Percentiles rank a stretch among this genome's conserved stretches.
Evolutionary conservation across 352 stramenopile genomes (phyloP).

Genomic region (Aphanomyces stellatus): DNA sequence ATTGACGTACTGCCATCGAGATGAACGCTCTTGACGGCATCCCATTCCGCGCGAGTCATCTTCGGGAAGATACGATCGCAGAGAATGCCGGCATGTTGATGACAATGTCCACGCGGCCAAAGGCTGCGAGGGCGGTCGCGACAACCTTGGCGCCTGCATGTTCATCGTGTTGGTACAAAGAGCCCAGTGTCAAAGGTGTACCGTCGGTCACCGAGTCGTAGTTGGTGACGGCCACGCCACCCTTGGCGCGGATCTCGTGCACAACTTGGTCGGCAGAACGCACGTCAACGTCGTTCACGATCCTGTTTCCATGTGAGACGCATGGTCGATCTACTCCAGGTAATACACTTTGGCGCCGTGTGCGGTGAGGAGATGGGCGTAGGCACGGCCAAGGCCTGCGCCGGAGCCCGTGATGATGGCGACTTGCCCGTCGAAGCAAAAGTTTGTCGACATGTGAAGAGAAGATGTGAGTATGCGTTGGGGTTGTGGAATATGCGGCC

Average conservation of each 20-base stretch:
- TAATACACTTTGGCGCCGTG: constrained; percentile 77
- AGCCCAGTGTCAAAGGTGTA: neutral
- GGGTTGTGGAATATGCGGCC: too few species aligned
- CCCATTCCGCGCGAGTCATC: constrained; percentile 85
- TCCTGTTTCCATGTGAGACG: too few species aligned
- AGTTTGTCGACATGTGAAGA: constrained; percentile 30
- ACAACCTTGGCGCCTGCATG: constrained; percentile 57
- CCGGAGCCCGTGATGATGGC: constrained; percentile 72
- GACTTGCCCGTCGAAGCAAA: constrained; percentile 68
- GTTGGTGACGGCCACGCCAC: constrained; percentile 61
- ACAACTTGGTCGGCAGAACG: constrained; percentile 59
- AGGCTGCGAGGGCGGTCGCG: constrained; percentile 53
- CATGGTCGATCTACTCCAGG: neutral
- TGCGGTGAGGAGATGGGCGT: constrained; percentile 59
- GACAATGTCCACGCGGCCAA: constrained; percentile 72
- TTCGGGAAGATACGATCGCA: constrained; percentile 84
- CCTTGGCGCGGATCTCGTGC: constrained; percentile 65
- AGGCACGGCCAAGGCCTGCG: constrained; percentile 59
- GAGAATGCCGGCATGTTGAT: constrained; percentile 91
- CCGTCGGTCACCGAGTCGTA: constrained; percentile 75
- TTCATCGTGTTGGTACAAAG: neutral
- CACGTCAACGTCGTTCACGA: constrained; percentile 69
- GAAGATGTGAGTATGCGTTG: too few species aligned
- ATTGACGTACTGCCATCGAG: constrained; percentile 54
- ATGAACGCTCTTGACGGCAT: constrained; percentile 77